These are phyloP conservation scores for Erythrophleum ivorense DNA, from an alignment of 331 rosid species.

Conservation along the genomic window DNA sequence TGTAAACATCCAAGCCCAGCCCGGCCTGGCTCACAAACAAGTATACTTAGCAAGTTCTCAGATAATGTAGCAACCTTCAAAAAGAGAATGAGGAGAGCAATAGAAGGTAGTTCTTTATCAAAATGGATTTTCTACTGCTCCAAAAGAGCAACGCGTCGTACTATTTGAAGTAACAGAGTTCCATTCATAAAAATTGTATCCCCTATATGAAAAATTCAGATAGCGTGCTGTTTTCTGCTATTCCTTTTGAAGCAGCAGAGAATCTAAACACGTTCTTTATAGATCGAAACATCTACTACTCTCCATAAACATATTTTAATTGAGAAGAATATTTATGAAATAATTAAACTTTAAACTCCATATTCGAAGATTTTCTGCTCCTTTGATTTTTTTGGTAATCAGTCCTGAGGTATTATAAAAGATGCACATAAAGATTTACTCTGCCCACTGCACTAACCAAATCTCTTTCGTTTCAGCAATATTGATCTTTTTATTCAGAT, in stretches of 20 bases:
- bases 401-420: neutral
- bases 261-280: neutral
- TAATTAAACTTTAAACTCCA: neutral
- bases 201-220: too few species aligned
- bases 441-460: neutral
- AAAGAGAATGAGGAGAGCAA: too few species aligned
- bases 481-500: slow-evolving; percentile 7
- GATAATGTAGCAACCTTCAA: too few species aligned
- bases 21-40: neutral
- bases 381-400: neutral
- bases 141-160: too few species aligned
- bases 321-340: neutral
- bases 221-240: too few species aligned
- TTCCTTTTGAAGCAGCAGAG: too few species aligned
- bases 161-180: too few species aligned
- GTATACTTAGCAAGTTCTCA: too few species aligned
- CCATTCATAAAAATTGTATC: too few species aligned
- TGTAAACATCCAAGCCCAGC: neutral
- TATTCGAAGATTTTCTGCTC: neutral
- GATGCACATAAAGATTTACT: neutral
- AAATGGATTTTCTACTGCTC: too few species aligned
- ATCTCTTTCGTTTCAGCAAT: neutral
- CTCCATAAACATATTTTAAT: neutral
- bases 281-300: neutral
- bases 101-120: neutral